Percentiles rank a stretch among this genome's conserved stretches.
Conservation (phyloP, 495 filamentous ascomycete species). For the Hypoxylon subgilvum region DNA sequence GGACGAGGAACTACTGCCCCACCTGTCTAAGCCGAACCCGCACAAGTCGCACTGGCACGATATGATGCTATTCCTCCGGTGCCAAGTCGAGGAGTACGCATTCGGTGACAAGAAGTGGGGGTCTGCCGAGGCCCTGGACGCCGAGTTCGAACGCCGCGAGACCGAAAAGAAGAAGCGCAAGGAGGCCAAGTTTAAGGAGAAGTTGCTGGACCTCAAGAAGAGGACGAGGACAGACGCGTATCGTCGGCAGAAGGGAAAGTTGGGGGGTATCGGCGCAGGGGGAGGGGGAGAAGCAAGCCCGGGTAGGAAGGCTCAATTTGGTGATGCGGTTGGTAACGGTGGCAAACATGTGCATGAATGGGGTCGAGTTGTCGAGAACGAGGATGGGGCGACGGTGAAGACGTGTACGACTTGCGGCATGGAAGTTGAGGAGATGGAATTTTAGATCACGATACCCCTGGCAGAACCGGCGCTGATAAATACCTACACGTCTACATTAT, state of each 20-base stretch:
- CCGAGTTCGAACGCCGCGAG: conserved; percentile 83
- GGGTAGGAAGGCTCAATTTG: conserved; percentile 65
- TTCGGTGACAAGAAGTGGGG: conserved; percentile 81
- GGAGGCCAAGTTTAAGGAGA: conserved; percentile 88
- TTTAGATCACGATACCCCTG: conserved; percentile 55
- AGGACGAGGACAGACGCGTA: conserved; percentile 91
- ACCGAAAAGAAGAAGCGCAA: conserved; percentile 83
- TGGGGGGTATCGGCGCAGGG: conserved; percentile 14
- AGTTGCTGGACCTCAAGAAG: conserved; percentile 88
- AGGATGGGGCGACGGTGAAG: conserved; percentile 80
- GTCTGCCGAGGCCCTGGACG: conserved; percentile 79
- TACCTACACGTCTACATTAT: no score
- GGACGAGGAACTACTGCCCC: conserved; percentile 84
- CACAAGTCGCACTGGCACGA: conserved; percentile 96
- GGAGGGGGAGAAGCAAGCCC: conserved; percentile 49
- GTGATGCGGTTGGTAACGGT: conserved; percentile 69
- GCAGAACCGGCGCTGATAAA: no score
- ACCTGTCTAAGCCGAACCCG: conserved; percentile 87
- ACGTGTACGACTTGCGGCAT: conserved; percentile 89
- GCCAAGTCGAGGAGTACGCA: conserved; percentile 91
- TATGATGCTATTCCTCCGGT: conserved; percentile 96
- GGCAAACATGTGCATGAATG: conserved; percentile 91
- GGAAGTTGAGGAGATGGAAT: conserved; percentile 95
- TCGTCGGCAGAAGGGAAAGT: conserved; percentile 62
- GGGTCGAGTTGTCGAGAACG: conserved; percentile 79